Evolutionary conservation across 495 filamentous ascomycete species (phyloP), one percentile per base, ranked within the genome.

Genomic region (Opeltia flavorubescens): DNA sequence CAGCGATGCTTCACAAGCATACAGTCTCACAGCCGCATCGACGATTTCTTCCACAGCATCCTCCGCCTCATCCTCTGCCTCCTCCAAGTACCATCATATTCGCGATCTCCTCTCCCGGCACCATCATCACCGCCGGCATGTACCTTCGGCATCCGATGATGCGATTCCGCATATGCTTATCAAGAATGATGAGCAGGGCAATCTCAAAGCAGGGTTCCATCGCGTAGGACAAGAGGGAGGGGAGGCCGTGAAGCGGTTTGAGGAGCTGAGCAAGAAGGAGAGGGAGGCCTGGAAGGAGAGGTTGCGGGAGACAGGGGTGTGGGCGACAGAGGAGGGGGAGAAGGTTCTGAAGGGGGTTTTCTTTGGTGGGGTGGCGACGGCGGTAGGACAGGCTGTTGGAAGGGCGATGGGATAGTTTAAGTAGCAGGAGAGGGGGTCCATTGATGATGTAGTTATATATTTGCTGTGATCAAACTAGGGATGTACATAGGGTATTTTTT

Each of bases 281-380:
- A 72, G 72, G 52, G 59, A 67, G 40, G 54, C 59, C 12, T 94
- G 87, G 87, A 84, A 80, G 66, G 59, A 69, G 51, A 71, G 69
- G 53, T 65, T 94, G 33, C 69, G 70, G 48, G 66, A 76, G 47
- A 78, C 83, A 2, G 86, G 85, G 4, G 70, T 85, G 44, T 89
- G 84, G 84, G 68, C 72, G 4, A 72, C 74, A 46, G 74, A 74
- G 30, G 74, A 88, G 62, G 83, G 82, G 1, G 83, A 86, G 62
- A 71, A 69, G 27, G 71, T 91, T 11, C 69, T 91, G 29, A 71
- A 79, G 59, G 78, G 83, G 5, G 70, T 94, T 5, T 60, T 93
- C 38, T 93, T 93, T 65, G 72, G 77, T 18, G 74, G 85, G 62
- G 64, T 77, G 44, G 83, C 70, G 46, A 76, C 69, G 18, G 52